Evolutionary conservation across 2,329 filamentous ascomycete genomes (phyloP).

Genomic region (Teratosphaeria gauchensis): DNA sequence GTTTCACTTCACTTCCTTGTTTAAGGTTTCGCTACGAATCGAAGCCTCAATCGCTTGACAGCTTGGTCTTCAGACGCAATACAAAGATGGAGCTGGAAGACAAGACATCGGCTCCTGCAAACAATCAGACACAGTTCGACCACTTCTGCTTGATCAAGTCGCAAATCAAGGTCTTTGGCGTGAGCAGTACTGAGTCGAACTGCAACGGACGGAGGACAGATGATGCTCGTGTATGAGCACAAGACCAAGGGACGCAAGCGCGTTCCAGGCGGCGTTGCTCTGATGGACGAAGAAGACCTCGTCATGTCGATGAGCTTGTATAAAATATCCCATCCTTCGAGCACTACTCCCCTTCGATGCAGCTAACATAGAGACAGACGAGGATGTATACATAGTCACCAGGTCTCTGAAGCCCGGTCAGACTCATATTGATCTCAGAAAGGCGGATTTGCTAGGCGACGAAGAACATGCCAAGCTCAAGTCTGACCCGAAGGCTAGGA

Average conservation of each 20-base stretch:
- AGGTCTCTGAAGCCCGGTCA: constrained; percentile 6
- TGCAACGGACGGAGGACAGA: not conserved
- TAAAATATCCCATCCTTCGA: not conserved
- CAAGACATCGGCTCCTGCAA: no score
- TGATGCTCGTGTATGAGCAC: constrained; percentile 9
- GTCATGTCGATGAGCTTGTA: constrained; percentile 5
- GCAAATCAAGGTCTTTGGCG: not conserved
- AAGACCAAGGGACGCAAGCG: constrained; percentile 9
- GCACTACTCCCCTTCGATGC: not conserved
- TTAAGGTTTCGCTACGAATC: not conserved
- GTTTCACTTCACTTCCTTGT: not conserved
- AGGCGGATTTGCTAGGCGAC: constrained; percentile 7
- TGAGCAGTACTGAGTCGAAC: constrained; percentile 3
- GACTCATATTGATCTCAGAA: constrained; percentile 9
- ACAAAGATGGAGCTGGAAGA: not conserved
- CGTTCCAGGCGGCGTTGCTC: constrained; percentile 6
- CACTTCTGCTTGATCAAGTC: no score
- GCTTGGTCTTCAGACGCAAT: not conserved
- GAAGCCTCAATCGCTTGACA: not conserved
- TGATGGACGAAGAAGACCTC: constrained; percentile 6
- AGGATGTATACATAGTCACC: constrained; percentile 6
- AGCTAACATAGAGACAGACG: constrained; percentile 4
- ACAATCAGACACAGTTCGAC: no score
- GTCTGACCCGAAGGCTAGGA: not conserved
- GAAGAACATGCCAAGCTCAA: constrained; percentile 1